phyloP scores from a whole-genome alignment of 495 filamentous ascomycete species.

The Lophiostoma macrostomum region DNA sequence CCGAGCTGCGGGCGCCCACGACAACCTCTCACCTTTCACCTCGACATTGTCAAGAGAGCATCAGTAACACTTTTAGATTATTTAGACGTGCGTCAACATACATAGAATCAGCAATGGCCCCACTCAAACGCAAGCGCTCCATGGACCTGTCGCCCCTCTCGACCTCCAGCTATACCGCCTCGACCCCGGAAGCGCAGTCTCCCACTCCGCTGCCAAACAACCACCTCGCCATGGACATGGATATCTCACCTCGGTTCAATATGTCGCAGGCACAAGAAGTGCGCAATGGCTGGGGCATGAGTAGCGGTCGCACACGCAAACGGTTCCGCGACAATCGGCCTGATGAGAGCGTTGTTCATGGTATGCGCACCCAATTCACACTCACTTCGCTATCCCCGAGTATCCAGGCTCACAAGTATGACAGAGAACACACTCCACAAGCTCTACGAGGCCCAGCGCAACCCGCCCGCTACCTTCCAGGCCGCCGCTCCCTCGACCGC shows the following conservation, averaged over 20 bases:
- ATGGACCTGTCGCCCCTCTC: conserved; percentile 33
- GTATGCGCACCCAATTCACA: conserved; percentile 26
- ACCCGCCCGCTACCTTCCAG: no score
- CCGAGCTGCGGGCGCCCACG: no score
- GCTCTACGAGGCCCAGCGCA: conserved; percentile 40
- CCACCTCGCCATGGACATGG: conserved; percentile 21
- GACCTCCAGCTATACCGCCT: conserved; percentile 29
- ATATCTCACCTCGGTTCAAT: conserved; percentile 6
- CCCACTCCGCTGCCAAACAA: conserved; percentile 27
- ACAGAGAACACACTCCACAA: conserved; percentile 39
- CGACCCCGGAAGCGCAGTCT: conserved; percentile 24
- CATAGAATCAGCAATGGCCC: conserved; percentile 29
- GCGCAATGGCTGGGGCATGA: conserved; percentile 3
- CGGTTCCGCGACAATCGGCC: conserved; percentile 41
- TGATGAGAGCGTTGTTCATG: conserved; percentile 37
- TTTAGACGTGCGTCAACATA: no score
- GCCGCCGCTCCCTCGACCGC: no score
- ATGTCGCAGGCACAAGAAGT: conserved; percentile 14
- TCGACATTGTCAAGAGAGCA: background rate
- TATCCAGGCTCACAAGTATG: background rate
- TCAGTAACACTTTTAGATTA: background rate
- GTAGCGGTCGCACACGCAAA: conserved; percentile 37
- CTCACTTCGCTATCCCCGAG: background rate
- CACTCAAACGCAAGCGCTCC: conserved; percentile 45
- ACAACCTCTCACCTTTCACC: no score